Evolutionary conservation across 768 basidiomycete genomes (phyloP).

Genomic region (Termitomyces sp.): DNA sequence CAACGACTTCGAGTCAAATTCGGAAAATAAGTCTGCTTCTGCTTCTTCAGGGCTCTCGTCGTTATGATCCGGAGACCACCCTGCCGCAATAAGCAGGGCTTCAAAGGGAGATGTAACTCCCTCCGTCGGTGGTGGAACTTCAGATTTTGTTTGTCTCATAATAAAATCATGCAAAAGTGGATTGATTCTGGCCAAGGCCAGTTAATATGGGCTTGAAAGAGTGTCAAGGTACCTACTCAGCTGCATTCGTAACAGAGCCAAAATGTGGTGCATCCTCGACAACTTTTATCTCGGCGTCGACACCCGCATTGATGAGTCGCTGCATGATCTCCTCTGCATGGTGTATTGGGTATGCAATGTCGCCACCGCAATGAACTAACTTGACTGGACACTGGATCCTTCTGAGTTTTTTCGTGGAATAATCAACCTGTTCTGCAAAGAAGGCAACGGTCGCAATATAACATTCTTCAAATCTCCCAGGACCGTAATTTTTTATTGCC

Average conservation of each 20-base stretch:
- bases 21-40: conserved; percentile 10
- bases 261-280: conserved; percentile 31
- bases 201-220: background rate
- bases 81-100: conserved; percentile 18
- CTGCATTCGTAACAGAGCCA: conserved; percentile 28
- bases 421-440: conserved; percentile 22
- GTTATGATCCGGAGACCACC: conserved; percentile 14
- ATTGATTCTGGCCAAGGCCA: conserved; percentile 20
- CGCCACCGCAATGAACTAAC: conserved; percentile 28
- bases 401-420: conserved; percentile 17
- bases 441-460: conserved; percentile 28
- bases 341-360: conserved; percentile 30
- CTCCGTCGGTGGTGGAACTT: conserved; percentile 18
- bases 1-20: background rate
- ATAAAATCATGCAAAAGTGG: conserved; percentile 25
- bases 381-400: conserved; percentile 25
- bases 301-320: conserved; percentile 19
- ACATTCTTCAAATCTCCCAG: conserved; percentile 24
- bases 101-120: conserved; percentile 26
- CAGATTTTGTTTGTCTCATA: conserved; percentile 15
- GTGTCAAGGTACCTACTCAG: conserved; percentile 17
- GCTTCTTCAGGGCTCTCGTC: conserved; percentile 21
- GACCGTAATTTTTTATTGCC: conserved; percentile 20
- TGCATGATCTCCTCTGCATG: conserved; percentile 21
- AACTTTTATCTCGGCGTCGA: conserved; percentile 21